Conservation (phyloP, 306 rosid species). For the Cyclanthera cordifolia region DNA sequence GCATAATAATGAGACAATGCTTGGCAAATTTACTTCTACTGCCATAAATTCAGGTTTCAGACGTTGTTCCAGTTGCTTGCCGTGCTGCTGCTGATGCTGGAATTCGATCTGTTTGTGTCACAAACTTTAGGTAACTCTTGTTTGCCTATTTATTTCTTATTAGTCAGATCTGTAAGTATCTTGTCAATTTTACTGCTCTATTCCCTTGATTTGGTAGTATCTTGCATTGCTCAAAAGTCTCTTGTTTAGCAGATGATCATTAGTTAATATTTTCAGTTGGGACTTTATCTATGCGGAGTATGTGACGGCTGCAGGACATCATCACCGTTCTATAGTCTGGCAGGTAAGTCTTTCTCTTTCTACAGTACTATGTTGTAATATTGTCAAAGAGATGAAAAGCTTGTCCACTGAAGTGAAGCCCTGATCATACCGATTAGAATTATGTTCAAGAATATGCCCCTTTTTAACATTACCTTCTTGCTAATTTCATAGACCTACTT, state of each 20-base stretch:
- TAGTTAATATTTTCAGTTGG: slow-evolving; percentile 53
- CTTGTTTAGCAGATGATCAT: neutral
- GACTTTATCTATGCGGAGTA: slow-evolving; percentile 98
- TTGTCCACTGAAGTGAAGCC: neutral
- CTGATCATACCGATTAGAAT: neutral
- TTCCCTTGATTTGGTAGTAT: neutral
- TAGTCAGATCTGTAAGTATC: neutral
- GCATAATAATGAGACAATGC: neutral
- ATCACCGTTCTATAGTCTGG: slow-evolving; percentile 93
- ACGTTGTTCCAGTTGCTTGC: slow-evolving; percentile 98
- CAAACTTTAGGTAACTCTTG: slow-evolving; percentile 68
- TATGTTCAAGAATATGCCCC: neutral
- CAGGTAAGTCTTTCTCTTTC: slow-evolving; percentile 38
- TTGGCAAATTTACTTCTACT: slow-evolving; percentile 15
- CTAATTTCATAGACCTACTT: neutral
- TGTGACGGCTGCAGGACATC: slow-evolving; percentile 92
- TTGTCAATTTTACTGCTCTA: neutral
- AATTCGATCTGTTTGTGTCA: slow-evolving; percentile 89
- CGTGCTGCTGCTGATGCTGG: slow-evolving; percentile 99
- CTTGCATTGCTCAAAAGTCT: neutral
- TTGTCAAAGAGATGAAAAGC: neutral
- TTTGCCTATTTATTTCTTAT: neutral
- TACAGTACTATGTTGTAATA: neutral
- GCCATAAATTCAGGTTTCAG: slow-evolving; percentile 52
- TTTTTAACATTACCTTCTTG: neutral